Base-by-base conservation (phyloP, 495 filamentous ascomycete species). In the Aspergillus incahuasiensis region DNA sequence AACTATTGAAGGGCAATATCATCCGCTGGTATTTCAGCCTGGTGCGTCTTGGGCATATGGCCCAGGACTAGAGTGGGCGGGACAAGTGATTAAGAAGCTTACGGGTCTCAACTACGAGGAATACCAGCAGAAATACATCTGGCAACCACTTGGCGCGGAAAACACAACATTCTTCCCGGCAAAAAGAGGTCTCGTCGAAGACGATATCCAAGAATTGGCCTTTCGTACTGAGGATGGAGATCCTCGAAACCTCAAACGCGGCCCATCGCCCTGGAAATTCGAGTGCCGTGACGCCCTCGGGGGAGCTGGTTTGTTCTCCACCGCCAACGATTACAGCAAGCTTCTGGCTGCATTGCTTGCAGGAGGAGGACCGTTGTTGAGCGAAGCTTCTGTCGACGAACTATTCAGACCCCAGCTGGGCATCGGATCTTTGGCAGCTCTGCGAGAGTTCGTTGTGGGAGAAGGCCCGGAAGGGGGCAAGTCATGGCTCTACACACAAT, bases 291-390 rank as follows among this genome's bases (percentile, higher is more conserved):
- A 77, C 24, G 67, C 74, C 51, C 55, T 74, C 4, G 83, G 80
- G 1, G 83, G 84, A 0, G 71, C 68, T 0, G 83, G 83, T 1
- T 42, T 79, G 11, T 81, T 65, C 50, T 71, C 72, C 30, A 63
- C 57, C 6, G 39, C 54, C 0, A 44, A 15, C 63, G 41, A 59
- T 48, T 60, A 52, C 40, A 20, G 42, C 8, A 59, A 63, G 42
- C 38, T 62, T 0, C 38, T 64, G 5, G 13, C 54, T 18, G 19
- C 62, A 6, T 50, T 65, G 18, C 52, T 62, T 25, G 32, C 11
- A 46, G 55, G 32, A 25, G 44, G 44, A 1, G 22, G 12, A 1
- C 22, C 22, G 1, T 4, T 47, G 5, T 9, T 47, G 2, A 16
- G 59, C 9, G 19, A 44, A n/a, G 25, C 22, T 6, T 42, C 54